Conservation (phyloP, 1,284 basidiomycete species). For the Mixia osmundae region DNA sequence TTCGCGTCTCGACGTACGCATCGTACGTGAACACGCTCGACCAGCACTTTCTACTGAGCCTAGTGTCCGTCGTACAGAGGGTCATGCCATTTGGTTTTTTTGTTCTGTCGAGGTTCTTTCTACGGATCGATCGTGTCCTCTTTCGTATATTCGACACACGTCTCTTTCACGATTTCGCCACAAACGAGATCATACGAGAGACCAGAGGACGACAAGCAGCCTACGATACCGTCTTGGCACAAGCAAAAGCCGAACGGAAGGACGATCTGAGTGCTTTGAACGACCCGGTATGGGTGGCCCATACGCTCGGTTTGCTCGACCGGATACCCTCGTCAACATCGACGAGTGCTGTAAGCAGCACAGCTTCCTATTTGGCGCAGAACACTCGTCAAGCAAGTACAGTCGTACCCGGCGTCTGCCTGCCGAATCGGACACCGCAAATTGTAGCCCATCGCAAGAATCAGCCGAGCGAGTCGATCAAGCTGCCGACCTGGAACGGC, state of each 20-base stretch:
- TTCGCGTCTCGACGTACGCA: constrained; percentile 52
- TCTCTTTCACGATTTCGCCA: constrained; percentile 56
- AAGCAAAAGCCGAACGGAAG: constrained; percentile 42
- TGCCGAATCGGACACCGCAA: too few relatives aligned
- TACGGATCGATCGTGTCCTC: constrained; percentile 83
- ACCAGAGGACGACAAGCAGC: constrained; percentile 68
- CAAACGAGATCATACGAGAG: constrained; percentile 44
- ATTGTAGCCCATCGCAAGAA: too few relatives aligned
- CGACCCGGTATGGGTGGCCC: constrained; percentile 63
- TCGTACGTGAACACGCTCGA: constrained; percentile 43
- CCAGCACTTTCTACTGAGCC: neutral
- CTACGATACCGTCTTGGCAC: constrained; percentile 39
- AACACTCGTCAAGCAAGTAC: too few relatives aligned
- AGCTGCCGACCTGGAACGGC: too few relatives aligned
- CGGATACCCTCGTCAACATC: too few relatives aligned
- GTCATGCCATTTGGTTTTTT: constrained; percentile 96
- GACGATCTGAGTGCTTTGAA: constrained; percentile 73
- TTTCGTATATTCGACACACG: constrained; percentile 80
- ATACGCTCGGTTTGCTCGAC: constrained; percentile 29
- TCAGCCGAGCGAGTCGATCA: too few relatives aligned
- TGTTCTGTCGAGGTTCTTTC: constrained; percentile 69
- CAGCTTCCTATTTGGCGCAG: too few relatives aligned
- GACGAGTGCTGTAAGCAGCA: too few relatives aligned
- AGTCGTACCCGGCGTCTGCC: too few relatives aligned
- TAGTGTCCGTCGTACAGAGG: constrained; percentile 33